Conservation (phyloP, 2,329 filamentous ascomycete genomes). For the Ceratocystiopsis brevicomis region DNA sequence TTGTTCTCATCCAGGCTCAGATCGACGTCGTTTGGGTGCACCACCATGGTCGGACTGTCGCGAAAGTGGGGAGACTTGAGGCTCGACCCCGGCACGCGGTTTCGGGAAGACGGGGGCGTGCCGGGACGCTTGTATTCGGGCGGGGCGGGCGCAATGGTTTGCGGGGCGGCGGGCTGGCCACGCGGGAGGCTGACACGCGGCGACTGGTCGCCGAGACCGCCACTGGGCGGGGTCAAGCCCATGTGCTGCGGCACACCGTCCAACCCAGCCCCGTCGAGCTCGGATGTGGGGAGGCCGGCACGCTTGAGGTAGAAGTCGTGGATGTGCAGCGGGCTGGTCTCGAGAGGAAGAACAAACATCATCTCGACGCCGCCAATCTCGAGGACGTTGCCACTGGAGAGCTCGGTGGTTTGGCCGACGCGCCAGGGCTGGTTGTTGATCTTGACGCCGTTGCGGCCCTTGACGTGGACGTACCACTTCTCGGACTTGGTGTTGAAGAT, state of each 20-base stretch:
- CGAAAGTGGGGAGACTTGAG: constrained; percentile 22
- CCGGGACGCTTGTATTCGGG: constrained; percentile 40
- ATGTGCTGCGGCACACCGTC: too few relatives aligned
- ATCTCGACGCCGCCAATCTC: constrained; percentile 89
- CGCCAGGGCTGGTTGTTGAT: constrained; percentile 58
- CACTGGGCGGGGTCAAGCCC: constrained; percentile 1
- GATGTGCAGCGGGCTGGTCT: constrained; percentile 46
- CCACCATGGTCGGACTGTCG: constrained; percentile 22
- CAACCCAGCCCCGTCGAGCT: constrained; percentile 6
- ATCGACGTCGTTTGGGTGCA: constrained; percentile 43
- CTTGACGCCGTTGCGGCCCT: constrained; percentile 79
- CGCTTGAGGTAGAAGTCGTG: constrained; percentile 51
- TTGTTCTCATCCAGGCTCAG: constrained; percentile 67
- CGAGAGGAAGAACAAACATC: constrained; percentile 89
- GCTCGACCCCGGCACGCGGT: constrained; percentile 14
- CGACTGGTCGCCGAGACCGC: constrained; percentile 11
- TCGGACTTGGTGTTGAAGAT: constrained; percentile 49
- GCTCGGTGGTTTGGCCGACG: constrained; percentile 41
- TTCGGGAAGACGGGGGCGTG: constrained; percentile 34
- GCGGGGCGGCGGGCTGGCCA: constrained; percentile 19
- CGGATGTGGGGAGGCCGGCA: constrained; percentile 30
- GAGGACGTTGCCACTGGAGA: constrained; percentile 77
- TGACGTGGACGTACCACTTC: constrained; percentile 70
- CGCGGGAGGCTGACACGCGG: constrained; percentile 13
- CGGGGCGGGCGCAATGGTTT: constrained; percentile 39